These are phyloP conservation scores for Colletotrichum tamarilloi DNA, from an alignment of 2,329 filamentous ascomycete species.

Conservation along the genomic window DNA sequence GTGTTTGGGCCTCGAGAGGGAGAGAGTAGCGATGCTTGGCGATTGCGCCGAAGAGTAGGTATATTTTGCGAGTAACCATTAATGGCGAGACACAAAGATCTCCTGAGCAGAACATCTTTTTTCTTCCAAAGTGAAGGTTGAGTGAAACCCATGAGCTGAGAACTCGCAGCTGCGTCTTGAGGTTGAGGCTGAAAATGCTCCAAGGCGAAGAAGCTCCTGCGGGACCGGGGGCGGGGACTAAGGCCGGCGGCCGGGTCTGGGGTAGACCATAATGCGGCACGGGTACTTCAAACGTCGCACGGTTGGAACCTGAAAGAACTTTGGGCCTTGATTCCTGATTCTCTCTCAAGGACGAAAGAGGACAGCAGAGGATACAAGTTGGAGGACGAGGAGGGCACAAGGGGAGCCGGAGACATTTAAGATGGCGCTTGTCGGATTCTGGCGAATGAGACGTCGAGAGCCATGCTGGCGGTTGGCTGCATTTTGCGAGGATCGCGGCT, in stretches of 20 bases:
- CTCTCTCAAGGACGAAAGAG: neutral
- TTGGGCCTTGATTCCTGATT: too few relatives aligned
- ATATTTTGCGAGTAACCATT: neutral
- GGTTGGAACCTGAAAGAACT: neutral
- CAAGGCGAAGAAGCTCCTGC: neutral
- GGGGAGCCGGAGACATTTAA: neutral
- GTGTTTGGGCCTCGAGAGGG: neutral
- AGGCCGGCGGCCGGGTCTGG: neutral
- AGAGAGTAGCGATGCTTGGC: neutral
- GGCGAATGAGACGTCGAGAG: slow-evolving; percentile 4
- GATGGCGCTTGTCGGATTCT: slow-evolving; percentile 14
- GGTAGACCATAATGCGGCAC: neutral
- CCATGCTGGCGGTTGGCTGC: slow-evolving; percentile 11
- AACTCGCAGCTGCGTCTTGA: neutral
- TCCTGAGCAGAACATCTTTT: neutral
- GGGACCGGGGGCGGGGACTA: neutral
- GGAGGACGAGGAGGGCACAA: neutral
- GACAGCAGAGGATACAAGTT: neutral
- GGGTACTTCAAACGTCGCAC: neutral
- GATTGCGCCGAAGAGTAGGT: neutral
- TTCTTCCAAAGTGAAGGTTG: neutral
- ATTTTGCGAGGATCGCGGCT: neutral
- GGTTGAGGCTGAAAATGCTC: neutral
- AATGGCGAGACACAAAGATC: neutral
- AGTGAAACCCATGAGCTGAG: neutral